Percentiles rank a stretch among this genome's conserved stretches.
These are phyloP conservation scores for Rhodotorula toruloides DNA, from an alignment of 768 basidiomycete species.

Conservation along the genomic window DNA sequence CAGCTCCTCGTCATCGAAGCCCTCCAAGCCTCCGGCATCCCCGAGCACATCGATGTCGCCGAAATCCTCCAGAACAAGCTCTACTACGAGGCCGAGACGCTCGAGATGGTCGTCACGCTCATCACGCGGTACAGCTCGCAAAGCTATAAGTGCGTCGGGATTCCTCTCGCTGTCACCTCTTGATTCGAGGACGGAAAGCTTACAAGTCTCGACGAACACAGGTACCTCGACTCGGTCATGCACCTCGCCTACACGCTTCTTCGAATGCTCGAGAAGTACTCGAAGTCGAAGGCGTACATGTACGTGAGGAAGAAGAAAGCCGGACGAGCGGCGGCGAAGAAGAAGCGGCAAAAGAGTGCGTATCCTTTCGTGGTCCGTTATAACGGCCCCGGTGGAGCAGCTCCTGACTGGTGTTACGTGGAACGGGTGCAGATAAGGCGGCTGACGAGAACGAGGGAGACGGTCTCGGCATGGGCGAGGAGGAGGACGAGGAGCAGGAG, in stretches of 20 bases:
- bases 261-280: slow-evolving; percentile 81
- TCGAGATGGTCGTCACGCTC: slow-evolving; percentile 78
- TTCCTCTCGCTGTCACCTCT: not conserved
- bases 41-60: slow-evolving; percentile 65
- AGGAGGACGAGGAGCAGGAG: slow-evolving; percentile 57
- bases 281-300: slow-evolving; percentile 64
- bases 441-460: slow-evolving; percentile 48
- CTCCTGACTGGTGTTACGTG: not conserved
- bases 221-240: slow-evolving; percentile 81
- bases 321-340: slow-evolving; percentile 53
- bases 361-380: not conserved
- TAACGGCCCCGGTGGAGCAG: not conserved
- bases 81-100: slow-evolving; percentile 89
- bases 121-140: slow-evolving; percentile 73
- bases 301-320: slow-evolving; percentile 66
- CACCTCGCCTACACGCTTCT: slow-evolving; percentile 78
- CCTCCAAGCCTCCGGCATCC: slow-evolving; percentile 60
- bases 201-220: slow-evolving; percentile 45
- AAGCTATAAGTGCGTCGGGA: slow-evolving; percentile 49
- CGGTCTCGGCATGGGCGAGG: slow-evolving; percentile 64
- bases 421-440: not conserved
- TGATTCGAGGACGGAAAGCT: not conserved
- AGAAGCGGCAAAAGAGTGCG: slow-evolving; percentile 28
- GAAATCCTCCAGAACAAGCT: slow-evolving; percentile 78
- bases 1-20: slow-evolving; percentile 75